Evolutionary conservation across 2,329 filamentous ascomycete genomes (phyloP), one percentile per base, ranked within the genome.

Genomic region (Chaetomium globosum): DNA sequence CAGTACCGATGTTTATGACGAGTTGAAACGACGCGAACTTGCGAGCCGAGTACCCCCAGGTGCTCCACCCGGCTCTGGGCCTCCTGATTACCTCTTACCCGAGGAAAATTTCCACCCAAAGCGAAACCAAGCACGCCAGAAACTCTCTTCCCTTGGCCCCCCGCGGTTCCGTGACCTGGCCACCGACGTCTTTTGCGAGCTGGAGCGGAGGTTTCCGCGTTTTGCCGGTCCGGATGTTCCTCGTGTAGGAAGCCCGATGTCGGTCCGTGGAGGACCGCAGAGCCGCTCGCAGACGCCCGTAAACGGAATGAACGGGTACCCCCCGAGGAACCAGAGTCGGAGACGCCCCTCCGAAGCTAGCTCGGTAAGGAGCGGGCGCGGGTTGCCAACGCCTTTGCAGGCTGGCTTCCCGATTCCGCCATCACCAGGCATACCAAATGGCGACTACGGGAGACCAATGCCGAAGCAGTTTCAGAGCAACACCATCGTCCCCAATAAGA

Each of bases 401-500:
- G 51, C 69, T 62, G 53, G 66, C 56, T 73, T 70, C 23, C 71
- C 71, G 1, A 82, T 87, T 55, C 88, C 85, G 66, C 82, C 84
- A 12, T 89, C 87, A 12, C 87, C 87, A 8, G 82, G 83, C 60
- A 68, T 85, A 57, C 81, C 81, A 7, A 83, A 83, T 55, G 87
- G 87, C 72, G 87, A 90, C 60, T 90, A 87, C 69, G 89, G 89
- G 51, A 85, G 91, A 54, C 93, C 93, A 4, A 86, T 91, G 70
- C 90, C 91, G 19, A 97, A 96, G 75, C 93, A 93, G 46, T 93
- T 96, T 70, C 93, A 97, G 75, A 94, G 90, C 75, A 98, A 96
- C 75, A 98, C 93, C 0, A 96, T 98, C 73, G 90, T 98, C 48
- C 95, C 95, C 0, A 98, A 97, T 75, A 99, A 98, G 79, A 96